These are phyloP conservation scores for Raphanus sativus DNA, from an alignment of 345 rosid genomes.

Conservation along the genomic window DNA sequence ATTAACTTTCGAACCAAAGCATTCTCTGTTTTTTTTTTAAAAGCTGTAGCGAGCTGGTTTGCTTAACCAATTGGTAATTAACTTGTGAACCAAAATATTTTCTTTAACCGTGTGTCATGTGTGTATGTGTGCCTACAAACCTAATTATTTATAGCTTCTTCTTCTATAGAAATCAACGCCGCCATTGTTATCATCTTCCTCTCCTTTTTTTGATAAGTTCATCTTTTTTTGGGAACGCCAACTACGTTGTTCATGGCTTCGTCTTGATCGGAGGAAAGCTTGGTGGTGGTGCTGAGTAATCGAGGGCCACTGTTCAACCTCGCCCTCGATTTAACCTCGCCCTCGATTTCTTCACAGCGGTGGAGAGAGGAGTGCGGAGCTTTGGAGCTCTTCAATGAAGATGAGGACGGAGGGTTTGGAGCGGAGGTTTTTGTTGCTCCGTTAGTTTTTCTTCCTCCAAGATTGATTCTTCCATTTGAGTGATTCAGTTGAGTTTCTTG, in stretches of 20 bases:
- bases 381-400: slow-evolving; percentile 85
- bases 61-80: neutral
- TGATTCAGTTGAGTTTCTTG: slow-evolving; percentile 75
- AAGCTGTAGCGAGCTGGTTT: neutral
- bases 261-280: neutral
- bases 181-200: neutral
- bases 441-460: slow-evolving; percentile 64
- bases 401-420: slow-evolving; percentile 66
- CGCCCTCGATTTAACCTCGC: too few species aligned
- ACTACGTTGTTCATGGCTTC: too few species aligned
- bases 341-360: too few species aligned
- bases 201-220: neutral
- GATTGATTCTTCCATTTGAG: slow-evolving; percentile 74
- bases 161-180: neutral
- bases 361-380: slow-evolving; percentile 63
- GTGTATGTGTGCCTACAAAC: too few species aligned
- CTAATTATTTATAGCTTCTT: neutral
- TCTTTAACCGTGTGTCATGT: neutral
- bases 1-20: neutral
- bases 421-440: slow-evolving; percentile 80
- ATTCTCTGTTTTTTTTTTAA: neutral
- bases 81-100: neutral
- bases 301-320: too few species aligned
- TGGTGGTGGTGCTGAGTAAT: slow-evolving; percentile 22
- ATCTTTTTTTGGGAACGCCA: too few species aligned